Evolutionary conservation across 2,329 filamentous ascomycete species (phyloP).

Genomic region (Escovopsis sp.): DNA sequence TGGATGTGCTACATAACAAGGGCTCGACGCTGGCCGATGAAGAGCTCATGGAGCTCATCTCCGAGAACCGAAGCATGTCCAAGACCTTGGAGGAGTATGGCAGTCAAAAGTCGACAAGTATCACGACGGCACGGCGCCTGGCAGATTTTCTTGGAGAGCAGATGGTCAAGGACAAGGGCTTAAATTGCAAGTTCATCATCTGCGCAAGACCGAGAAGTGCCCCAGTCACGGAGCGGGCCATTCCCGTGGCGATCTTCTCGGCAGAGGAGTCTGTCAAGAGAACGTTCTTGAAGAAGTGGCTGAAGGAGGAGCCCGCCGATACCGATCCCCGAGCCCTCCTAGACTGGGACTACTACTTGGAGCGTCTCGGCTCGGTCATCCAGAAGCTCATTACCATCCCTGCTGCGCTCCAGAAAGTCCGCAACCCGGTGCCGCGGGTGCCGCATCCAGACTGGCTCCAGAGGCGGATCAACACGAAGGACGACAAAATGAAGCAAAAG

Average conservation of each 20-base stretch:
- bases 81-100: conserved; percentile 97
- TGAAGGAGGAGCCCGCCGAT: conserved; percentile 81
- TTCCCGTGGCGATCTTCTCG: conserved; percentile 94
- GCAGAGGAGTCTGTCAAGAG: conserved; percentile 80
- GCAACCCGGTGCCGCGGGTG: conserved; percentile 87
- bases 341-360: conserved; percentile 95
- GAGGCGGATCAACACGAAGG: conserved; percentile 81
- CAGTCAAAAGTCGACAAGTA: conserved; percentile 92
- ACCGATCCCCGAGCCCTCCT: conserved; percentile 83
- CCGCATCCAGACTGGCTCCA: conserved; percentile 95
- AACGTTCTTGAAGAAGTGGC: conserved; percentile 84
- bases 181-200: conserved; percentile 99
- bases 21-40: conserved; percentile 86
- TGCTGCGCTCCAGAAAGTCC: conserved; percentile 84
- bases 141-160: conserved; percentile 95
- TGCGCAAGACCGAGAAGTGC: conserved; percentile 74
- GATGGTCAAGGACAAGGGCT: conserved; percentile 97
- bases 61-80: conserved; percentile 94
- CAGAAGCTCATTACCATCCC: conserved; percentile 99
- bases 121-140: conserved; percentile 87
- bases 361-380: conserved; percentile 90
- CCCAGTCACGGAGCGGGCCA: conserved; percentile 84
- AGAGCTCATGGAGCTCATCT: conserved; percentile 98
- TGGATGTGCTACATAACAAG: conserved; percentile 84
- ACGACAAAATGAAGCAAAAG: conserved; percentile 96